phyloP scores from a whole-genome alignment of 1,139 yeast genomes.

The Candida sojae region DNA sequence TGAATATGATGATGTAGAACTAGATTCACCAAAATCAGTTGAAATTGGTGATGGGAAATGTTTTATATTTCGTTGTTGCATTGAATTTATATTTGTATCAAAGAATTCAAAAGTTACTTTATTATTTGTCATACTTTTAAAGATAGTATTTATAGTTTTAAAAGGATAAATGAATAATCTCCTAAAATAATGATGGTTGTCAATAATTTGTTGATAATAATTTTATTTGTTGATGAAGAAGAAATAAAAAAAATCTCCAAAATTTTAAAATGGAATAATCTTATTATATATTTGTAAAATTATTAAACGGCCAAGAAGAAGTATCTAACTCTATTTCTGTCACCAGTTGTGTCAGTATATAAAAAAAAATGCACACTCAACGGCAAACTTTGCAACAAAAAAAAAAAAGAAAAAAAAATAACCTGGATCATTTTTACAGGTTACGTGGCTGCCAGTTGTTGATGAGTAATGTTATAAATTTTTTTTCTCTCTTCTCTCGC shows the following conservation, averaged over 20 bases:
- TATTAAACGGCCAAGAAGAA: too few species aligned
- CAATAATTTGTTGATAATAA: too few species aligned
- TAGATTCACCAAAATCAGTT: neutral
- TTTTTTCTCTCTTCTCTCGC: neutral
- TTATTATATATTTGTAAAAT: too few species aligned
- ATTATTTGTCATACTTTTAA: neutral
- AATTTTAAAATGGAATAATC: too few species aligned
- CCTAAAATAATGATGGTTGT: too few species aligned
- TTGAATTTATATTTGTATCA: constrained; percentile 1
- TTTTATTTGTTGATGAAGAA: too few species aligned
- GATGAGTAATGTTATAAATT: neutral
- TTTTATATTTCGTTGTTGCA: constrained; percentile 4
- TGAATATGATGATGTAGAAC: neutral
- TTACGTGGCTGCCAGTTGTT: neutral
- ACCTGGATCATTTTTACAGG: neutral
- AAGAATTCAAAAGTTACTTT: constrained; percentile 5
- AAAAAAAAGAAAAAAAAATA: too few species aligned
- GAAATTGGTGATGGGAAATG: neutral
- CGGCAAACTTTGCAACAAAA: neutral
- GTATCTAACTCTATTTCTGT: neutral
- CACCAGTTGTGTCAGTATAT: neutral
- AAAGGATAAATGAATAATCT: too few species aligned
- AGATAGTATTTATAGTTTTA: too few species aligned
- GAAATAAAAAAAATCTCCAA: too few species aligned
- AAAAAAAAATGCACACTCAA: neutral